phyloP scores from a whole-genome alignment of 768 basidiomycete species.

The Amanita pseudoporphyria region DNA sequence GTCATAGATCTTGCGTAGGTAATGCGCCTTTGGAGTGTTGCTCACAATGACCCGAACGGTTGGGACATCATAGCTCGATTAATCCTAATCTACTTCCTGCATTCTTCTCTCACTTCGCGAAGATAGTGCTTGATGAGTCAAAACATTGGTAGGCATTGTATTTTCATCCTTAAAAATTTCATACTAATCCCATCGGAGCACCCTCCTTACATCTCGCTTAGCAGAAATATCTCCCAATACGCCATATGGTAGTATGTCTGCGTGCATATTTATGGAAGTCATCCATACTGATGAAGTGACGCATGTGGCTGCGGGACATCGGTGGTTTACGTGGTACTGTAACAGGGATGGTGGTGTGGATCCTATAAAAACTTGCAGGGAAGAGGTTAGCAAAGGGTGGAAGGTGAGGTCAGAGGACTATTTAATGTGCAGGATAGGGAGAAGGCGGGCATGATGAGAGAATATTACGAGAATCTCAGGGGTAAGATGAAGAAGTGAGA shows the following conservation, averaged over 20 bases:
- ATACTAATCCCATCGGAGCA: conserved; percentile 17
- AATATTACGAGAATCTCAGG: conserved; percentile 63
- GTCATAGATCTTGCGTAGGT: conserved; percentile 52
- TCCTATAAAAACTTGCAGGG: conserved; percentile 57
- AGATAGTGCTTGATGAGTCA: conserved; percentile 81
- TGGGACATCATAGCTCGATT: conserved; percentile 75
- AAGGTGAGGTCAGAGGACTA: conserved; percentile 69
- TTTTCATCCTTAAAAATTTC: background rate
- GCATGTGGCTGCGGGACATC: conserved; percentile 74
- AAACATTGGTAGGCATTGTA: conserved; percentile 54
- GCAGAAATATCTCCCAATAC: conserved; percentile 51
- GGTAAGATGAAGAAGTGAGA: conserved; percentile 39
- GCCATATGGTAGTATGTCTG: conserved; percentile 63
- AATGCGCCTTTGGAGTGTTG: background rate
- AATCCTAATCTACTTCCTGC: conserved; percentile 55
- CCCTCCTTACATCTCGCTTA: conserved; percentile 54
- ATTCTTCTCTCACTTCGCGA: conserved; percentile 76
- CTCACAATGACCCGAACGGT: conserved; percentile 21
- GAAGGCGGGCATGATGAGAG: conserved; percentile 60
- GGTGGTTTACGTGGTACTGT: conserved; percentile 79
- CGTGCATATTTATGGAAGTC: conserved; percentile 68
- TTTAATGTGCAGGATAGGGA: conserved; percentile 70
- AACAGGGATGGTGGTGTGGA: conserved; percentile 37
- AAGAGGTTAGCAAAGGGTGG: conserved; percentile 63
- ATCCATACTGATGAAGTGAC: conserved; percentile 78